These are phyloP conservation scores for Hydrangea macrophylla DNA, from an alignment of 148 eudicot species.

Conservation along the genomic window DNA sequence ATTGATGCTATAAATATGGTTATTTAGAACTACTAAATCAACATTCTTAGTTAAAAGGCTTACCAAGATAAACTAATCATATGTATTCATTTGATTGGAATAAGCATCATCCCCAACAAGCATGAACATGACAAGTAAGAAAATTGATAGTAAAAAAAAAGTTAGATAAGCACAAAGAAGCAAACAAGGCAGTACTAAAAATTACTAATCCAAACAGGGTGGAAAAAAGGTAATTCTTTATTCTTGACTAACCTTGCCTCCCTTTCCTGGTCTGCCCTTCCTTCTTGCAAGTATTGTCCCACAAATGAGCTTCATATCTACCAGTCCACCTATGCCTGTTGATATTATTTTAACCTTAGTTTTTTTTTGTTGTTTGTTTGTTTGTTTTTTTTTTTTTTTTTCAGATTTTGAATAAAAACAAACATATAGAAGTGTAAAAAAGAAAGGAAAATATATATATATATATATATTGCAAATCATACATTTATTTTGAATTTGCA, in stretches of 20 bases:
- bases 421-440: not conserved
- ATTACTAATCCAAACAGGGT: conserved; percentile 8
- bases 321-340: conserved; percentile 90
- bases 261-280: conserved; percentile 93
- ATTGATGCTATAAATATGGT: not conserved
- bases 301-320: conserved; percentile 89
- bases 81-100: conserved; percentile 23
- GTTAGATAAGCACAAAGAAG: conserved; percentile 25
- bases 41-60: conserved; percentile 13
- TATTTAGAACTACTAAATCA: not conserved
- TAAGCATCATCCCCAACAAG: conserved; percentile 30
- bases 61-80: conserved; percentile 86
- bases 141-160: conserved; percentile 12
- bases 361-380: too few species aligned
- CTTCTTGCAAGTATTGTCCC: conserved; percentile 89
- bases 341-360: too few species aligned
- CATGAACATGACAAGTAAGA: conserved; percentile 37
- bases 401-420: not conserved
- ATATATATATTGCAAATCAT: too few species aligned
- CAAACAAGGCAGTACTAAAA: conserved; percentile 23
- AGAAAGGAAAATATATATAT: not conserved
- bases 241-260: conserved; percentile 72
- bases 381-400: too few species aligned
- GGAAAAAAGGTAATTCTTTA: not conserved
- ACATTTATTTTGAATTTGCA: too few species aligned